phyloP scores from a whole-genome alignment of 2,329 filamentous ascomycete genomes.

The Clarireedia paspali region DNA sequence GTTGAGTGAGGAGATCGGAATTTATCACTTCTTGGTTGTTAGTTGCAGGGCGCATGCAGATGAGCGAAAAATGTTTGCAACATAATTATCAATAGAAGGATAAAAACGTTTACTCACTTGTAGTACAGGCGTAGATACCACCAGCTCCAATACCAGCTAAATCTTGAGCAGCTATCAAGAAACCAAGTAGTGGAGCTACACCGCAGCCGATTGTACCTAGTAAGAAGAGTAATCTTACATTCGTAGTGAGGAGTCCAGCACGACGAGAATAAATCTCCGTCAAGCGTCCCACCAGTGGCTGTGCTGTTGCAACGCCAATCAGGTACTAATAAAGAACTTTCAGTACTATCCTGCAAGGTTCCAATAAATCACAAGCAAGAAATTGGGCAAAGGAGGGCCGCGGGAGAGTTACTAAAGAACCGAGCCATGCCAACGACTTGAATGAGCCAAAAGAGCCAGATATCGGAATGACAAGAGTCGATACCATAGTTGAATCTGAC shows the following conservation, averaged over 20 bases:
- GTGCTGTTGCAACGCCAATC: conserved; percentile 62
- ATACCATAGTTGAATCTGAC: conserved; percentile 48
- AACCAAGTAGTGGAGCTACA: conserved; percentile 52
- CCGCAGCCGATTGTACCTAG: conserved; percentile 56
- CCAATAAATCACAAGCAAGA: background rate
- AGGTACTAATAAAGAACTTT: conserved; percentile 32
- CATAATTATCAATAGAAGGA: background rate
- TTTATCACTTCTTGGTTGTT: conserved; percentile 61
- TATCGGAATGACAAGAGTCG: conserved; percentile 51
- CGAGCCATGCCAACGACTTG: conserved; percentile 61
- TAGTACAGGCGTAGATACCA: background rate
- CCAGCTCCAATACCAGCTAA: conserved; percentile 39
- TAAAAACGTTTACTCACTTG: background rate
- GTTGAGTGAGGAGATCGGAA: conserved; percentile 62
- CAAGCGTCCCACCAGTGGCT: conserved; percentile 63
- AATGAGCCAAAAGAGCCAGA: conserved; percentile 53
- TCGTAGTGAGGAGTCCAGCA: conserved; percentile 52
- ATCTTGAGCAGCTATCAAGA: conserved; percentile 54
- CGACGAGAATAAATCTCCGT: conserved; percentile 65
- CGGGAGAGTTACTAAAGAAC: conserved; percentile 41
- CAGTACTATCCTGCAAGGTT: background rate
- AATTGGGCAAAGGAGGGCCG: too few relatives aligned
- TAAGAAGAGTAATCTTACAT: conserved; percentile 46
- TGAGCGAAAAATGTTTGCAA: too few relatives aligned
- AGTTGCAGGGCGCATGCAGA: background rate